Evolutionary conservation across 2,329 filamentous ascomycete genomes (phyloP).

Genomic region (Penicillium aurantiogriseum): DNA sequence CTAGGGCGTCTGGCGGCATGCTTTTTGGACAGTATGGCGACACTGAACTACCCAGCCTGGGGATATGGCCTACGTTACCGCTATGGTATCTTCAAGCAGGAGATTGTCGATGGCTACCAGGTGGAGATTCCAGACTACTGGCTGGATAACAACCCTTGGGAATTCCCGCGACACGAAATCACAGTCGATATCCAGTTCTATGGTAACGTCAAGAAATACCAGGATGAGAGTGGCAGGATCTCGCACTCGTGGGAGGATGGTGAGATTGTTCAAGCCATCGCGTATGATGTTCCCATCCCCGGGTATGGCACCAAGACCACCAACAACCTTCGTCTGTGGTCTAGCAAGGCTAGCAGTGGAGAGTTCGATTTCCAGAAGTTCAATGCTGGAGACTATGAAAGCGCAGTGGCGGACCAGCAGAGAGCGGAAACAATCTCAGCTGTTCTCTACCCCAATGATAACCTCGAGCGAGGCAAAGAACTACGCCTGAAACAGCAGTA

Average conservation of each 20-base stretch:
- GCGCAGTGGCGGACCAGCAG: constrained; percentile 96
- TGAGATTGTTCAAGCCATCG: constrained; percentile 86
- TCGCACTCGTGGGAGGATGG: constrained; percentile 83
- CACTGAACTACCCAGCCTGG: constrained; percentile 94
- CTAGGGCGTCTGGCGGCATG: constrained; percentile 92
- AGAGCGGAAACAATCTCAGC: constrained; percentile 98
- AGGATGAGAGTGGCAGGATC: constrained; percentile 73
- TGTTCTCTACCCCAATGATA: constrained; percentile 96
- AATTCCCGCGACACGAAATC: constrained; percentile 93
- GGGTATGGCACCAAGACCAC: constrained; percentile 87
- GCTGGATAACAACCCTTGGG: constrained; percentile 99
- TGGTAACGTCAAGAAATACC: constrained; percentile 72
- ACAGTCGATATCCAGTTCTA: constrained; percentile 98
- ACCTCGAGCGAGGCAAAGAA: constrained; percentile 93
- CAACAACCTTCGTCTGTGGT: constrained; percentile 97
- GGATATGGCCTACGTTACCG: constrained; percentile 93
- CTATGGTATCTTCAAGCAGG: constrained; percentile 99
- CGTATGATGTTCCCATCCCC: constrained; percentile 89
- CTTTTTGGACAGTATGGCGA: constrained; percentile 93
- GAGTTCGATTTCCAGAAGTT: constrained; percentile 99
- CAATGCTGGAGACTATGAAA: constrained; percentile 97
- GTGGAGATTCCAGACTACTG: constrained; percentile 98
- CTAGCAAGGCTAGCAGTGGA: constrained; percentile 91
- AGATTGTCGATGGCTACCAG: constrained; percentile 96
- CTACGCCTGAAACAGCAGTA: constrained; percentile 98